Evolutionary conservation across 257 asterid species (phyloP).

Genomic region (Gentiana macrophylla): DNA sequence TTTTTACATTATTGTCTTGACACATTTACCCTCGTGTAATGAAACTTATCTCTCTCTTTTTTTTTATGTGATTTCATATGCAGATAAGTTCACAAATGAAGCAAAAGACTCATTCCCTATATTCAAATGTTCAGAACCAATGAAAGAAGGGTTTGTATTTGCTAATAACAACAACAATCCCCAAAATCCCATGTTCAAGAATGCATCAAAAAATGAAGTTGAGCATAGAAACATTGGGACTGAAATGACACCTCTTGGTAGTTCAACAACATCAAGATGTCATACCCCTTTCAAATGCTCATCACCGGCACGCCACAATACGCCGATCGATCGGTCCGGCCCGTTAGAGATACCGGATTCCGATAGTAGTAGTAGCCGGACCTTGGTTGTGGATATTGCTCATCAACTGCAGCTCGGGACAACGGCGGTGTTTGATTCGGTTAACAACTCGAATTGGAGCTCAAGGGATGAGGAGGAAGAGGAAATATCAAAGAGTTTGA

Average conservation of each 20-base stretch:
- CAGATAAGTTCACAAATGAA: slow-evolving; percentile 78
- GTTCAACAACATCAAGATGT: slow-evolving; percentile 79
- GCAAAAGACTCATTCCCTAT: slow-evolving; percentile 26
- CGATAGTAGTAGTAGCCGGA: slow-evolving; percentile 14
- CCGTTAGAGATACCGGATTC: slow-evolving; percentile 35
- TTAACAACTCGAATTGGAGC: slow-evolving; percentile 65
- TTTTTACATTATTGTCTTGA: no score
- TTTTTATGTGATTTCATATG: slow-evolving; percentile 16
- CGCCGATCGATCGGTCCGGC: slow-evolving; percentile 79
- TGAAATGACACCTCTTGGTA: slow-evolving; percentile 94
- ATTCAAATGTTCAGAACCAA: slow-evolving; percentile 47
- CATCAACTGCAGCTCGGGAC: slow-evolving; percentile 50
- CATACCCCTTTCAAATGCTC: slow-evolving; percentile 73
- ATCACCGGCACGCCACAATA: slow-evolving; percentile 84
- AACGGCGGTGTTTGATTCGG: slow-evolving; percentile 40
- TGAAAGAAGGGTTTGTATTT: slow-evolving; percentile 63
- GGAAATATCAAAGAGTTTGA: slow-evolving; percentile 91
- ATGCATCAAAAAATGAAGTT: slow-evolving; percentile 28
- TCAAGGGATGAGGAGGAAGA: slow-evolving; percentile 96
- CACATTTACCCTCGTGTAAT: neutral
- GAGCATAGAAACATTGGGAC: slow-evolving; percentile 83
- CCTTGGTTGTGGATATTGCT: slow-evolving; percentile 32
- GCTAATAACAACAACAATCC: slow-evolving; percentile 20
- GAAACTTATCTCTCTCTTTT: neutral
- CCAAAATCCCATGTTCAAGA: slow-evolving; percentile 17